Evolutionary conservation across 2,329 filamentous ascomycete genomes (phyloP), one percentile per base, ranked within the genome.

Genomic region (Spiromastix sp.): DNA sequence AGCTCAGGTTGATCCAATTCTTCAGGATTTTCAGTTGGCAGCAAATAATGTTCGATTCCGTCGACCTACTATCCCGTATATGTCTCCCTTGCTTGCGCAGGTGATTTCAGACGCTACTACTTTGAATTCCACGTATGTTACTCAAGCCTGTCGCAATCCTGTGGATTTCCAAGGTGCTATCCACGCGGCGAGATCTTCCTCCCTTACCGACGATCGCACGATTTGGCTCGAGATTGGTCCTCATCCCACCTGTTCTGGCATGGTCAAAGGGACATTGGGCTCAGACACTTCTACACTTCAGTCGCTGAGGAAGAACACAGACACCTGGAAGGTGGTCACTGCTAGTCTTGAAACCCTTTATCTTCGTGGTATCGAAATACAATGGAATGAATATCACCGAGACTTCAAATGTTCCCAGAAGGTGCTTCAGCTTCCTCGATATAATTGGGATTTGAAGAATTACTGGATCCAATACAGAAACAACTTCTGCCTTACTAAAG

Each of bases 171-270:
- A 71, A 40, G 71, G 68, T 32, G 79, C 74, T 5, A 60, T 86
- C 1, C 60, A 71, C 10, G 65, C 66, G 25, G 77, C 74, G 5
- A 69, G 75, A 48, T 63, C 71, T 32, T 62, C 68, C n/a, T 71
- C 70, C 41, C 56, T 70, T 11, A 72, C 82, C 30, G 69, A 79
- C 42, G 73, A 77, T 43, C 74, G 77, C 58, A 81, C 78, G 4
- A 68, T 77, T 19, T 85, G 75, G 72, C 62, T 86, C 37, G 81
- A 86, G 54, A 61, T 85, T 43, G 81, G 81, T n/a, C 79, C 81
- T 24, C 77, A 84, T 48, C 79, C 80, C 0, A 72, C 85, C 10
- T 81, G 74, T 55, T 68, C 70, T 29, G 71, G 71, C 40, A 77
- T 85, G 69, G 70, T 84, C 44, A 80, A 79, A 61, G 70, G 73